Conservation (phyloP, 1,284 basidiomycete genomes). For the Cystobasidium pallidum region DNA sequence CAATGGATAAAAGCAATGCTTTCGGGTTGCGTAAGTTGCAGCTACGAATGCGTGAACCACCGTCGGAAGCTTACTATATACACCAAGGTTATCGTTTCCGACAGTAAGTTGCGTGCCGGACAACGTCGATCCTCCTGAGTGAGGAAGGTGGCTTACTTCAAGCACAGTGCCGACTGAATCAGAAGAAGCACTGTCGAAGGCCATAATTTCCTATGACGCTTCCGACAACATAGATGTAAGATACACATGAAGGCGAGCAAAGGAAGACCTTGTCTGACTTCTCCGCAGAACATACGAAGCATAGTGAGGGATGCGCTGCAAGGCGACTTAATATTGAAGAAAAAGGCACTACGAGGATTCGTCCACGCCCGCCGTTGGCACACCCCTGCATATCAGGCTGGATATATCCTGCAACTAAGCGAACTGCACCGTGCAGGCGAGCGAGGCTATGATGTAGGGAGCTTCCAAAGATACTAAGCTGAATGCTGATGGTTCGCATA, state of each 20-base stretch:
- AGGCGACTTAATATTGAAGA: background rate
- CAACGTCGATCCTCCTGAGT: background rate
- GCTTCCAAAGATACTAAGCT: background rate
- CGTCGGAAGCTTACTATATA: background rate
- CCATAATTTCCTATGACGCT: slow-evolving; percentile 1
- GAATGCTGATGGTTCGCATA: background rate
- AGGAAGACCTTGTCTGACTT: background rate
- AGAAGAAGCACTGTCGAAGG: slow-evolving; percentile 13
- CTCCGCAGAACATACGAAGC: background rate
- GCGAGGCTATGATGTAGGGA: slow-evolving; percentile 39
- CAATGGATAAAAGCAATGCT: slow-evolving; percentile 44
- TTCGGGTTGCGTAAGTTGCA: slow-evolving; percentile 28
- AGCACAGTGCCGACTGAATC: slow-evolving; percentile 27
- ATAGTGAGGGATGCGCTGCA: slow-evolving; percentile 15
- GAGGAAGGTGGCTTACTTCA: background rate
- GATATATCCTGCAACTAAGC: slow-evolving; percentile 29
- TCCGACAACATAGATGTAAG: slow-evolving; percentile 4
- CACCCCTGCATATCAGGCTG: slow-evolving; percentile 25
- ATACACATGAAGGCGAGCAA: background rate
- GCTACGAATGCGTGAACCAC: background rate
- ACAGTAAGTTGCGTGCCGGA: slow-evolving; percentile 3
- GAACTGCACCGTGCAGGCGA: slow-evolving; percentile 29
- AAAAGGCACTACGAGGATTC: slow-evolving; percentile 29
- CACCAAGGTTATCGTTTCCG: slow-evolving; percentile 27
- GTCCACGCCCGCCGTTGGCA: slow-evolving; percentile 33